Percentiles rank a stretch among this genome's conserved stretches.
phyloP scores from a whole-genome alignment of 2,329 filamentous ascomycete species.

The Fusarium domesticum region DNA sequence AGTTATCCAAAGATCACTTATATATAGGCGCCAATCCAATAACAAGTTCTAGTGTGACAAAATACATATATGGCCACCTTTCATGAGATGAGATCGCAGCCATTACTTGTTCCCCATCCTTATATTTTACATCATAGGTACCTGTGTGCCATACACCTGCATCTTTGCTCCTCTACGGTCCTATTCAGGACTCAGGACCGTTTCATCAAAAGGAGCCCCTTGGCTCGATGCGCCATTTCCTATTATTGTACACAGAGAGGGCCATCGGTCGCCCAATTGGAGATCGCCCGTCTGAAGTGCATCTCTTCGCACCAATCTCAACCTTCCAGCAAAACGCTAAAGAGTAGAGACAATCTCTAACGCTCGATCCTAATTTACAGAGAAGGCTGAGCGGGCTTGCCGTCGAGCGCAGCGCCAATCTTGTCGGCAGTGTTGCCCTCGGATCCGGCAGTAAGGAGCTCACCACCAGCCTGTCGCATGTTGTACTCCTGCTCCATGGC shows the following conservation, averaged over 20 bases:
- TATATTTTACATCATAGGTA: conserved; percentile 30
- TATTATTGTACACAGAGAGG: conserved; percentile 30
- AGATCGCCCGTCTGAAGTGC: background rate
- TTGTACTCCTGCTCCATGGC: conserved; percentile 98
- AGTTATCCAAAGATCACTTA: conserved; percentile 9
- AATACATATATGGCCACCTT: conserved; percentile 29
- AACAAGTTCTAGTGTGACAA: conserved; percentile 26
- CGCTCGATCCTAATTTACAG: conserved; percentile 39
- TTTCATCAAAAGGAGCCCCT: conserved; percentile 21
- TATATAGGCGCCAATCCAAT: conserved; percentile 23
- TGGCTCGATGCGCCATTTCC: conserved; percentile 28
- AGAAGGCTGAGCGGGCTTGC: conserved; percentile 46
- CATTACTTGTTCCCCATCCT: conserved; percentile 24
- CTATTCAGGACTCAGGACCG: conserved; percentile 17
- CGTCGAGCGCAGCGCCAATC: conserved; percentile 49
- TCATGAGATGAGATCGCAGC: conserved; percentile 32
- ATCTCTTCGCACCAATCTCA: background rate
- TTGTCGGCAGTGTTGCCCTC: conserved; percentile 47
- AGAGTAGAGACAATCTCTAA: background rate
- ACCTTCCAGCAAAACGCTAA: background rate
- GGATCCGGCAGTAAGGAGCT: conserved; percentile 55
- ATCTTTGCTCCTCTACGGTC: conserved; percentile 10
- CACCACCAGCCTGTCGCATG: conserved; percentile 88
- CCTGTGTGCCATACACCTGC: conserved; percentile 22
- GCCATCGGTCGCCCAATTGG: conserved; percentile 12